Percentiles rank a stretch among this genome's conserved stretches.
Conservation (phyloP, 148 eudicot species). For the Rhododendron griersonianum region DNA sequence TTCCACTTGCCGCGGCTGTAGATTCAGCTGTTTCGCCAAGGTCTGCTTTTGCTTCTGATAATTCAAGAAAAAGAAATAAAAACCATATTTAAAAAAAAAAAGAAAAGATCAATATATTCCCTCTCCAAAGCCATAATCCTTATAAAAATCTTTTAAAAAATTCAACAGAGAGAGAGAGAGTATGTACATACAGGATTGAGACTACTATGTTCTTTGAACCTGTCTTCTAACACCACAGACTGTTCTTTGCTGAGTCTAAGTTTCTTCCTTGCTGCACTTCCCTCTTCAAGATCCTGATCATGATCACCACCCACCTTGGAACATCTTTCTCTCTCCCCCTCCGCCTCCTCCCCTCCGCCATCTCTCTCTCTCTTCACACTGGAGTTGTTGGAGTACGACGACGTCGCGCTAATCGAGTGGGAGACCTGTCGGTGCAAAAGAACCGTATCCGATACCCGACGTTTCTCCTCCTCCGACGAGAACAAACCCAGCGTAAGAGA, state of each 20-base stretch:
- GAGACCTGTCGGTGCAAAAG: not conserved
- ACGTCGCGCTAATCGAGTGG: not conserved
- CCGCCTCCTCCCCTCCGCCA: constrained; percentile 10
- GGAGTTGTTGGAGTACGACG: constrained; percentile 10
- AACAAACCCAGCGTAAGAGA: not conserved
- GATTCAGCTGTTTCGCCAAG: constrained; percentile 31
- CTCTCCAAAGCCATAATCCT: not conserved
- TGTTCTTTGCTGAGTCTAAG: constrained; percentile 33
- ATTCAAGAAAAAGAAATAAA: not conserved
- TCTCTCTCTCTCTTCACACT: constrained; percentile 23
- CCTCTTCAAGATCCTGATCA: constrained; percentile 26
- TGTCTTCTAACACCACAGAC: constrained; percentile 31
- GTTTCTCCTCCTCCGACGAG: not conserved
- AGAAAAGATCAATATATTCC: not conserved
- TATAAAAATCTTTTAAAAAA: too few relatives aligned
- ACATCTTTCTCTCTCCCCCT: not conserved
- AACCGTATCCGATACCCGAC: not conserved
- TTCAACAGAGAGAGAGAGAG: not conserved
- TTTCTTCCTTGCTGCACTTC: constrained; percentile 29
- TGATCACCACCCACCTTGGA: not conserved
- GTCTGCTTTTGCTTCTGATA: constrained; percentile 33
- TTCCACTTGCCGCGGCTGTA: constrained; percentile 38
- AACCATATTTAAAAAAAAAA: not conserved
- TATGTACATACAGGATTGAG: constrained; percentile 27
- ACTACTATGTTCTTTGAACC: constrained; percentile 33